These are phyloP conservation scores for Fusarium sulawesiense DNA, from an alignment of 2,329 filamentous ascomycete genomes.

Conservation along the genomic window DNA sequence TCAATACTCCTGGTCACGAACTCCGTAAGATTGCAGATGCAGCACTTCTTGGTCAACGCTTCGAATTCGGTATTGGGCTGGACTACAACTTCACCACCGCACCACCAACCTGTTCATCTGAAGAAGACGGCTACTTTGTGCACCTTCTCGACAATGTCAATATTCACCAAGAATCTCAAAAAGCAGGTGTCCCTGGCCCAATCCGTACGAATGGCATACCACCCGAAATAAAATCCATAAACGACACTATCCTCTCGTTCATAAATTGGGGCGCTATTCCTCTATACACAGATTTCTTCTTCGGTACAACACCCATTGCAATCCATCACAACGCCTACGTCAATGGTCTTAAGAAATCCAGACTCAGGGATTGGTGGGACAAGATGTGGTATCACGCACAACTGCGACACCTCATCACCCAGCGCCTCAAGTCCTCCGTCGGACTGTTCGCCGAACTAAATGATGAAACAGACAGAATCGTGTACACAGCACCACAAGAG, in stretches of 20 bases:
- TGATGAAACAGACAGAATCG: conserved; percentile 13
- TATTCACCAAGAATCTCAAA: conserved; percentile 42
- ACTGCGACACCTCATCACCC: conserved; percentile 48
- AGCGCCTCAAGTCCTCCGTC: conserved; percentile 34
- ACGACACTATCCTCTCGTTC: conserved; percentile 26
- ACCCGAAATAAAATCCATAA: conserved; percentile 40
- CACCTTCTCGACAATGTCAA: conserved; percentile 42
- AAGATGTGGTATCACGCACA: conserved; percentile 52
- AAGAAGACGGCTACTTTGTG: conserved; percentile 53
- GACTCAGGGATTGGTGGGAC: conserved; percentile 52
- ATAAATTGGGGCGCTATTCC: conserved; percentile 49
- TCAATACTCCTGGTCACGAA: conserved; percentile 28
- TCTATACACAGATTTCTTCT: conserved; percentile 54
- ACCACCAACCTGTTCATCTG: conserved; percentile 52
- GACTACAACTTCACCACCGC: conserved; percentile 55
- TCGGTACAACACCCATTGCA: conserved; percentile 51
- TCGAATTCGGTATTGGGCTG: conserved; percentile 55
- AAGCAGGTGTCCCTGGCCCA: conserved; percentile 48
- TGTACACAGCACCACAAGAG: conserved; percentile 43
- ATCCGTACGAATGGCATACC: conserved; percentile 47
- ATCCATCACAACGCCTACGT: conserved; percentile 55
- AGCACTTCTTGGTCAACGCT: conserved; percentile 46
- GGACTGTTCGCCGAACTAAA: conserved; percentile 31
- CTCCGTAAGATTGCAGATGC: conserved; percentile 45
- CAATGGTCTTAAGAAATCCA: conserved; percentile 47